Base-by-base conservation (phyloP, 108 stramenopile species). In the Fistulifera solaris region DNA sequence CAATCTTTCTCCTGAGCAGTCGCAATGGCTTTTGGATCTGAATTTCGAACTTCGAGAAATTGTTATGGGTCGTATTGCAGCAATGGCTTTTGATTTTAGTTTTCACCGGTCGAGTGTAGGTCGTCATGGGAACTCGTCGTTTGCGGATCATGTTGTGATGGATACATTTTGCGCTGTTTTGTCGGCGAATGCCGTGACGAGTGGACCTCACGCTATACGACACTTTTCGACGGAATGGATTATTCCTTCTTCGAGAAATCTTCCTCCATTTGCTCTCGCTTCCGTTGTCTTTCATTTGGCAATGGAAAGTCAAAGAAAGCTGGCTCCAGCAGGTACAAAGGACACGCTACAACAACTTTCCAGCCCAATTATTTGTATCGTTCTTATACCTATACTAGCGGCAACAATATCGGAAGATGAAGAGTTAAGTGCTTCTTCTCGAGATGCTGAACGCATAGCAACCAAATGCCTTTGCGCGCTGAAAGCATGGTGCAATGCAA, bases 1-100 rank as follows among this genome's bases (percentile, higher is more conserved):
- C 18, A 65, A 64, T 63, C 40, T 72, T 68, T 69, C 58, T 25
- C 56, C 62, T 56, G 52, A 53, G 2, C 54, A 62, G 16, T 62
- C 73, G 12, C 76, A 67, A 19, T 39, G 47, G 1, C 61, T 87
- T 41, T 62, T 81, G n/a, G 63, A 64, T 38, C 59, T 65, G 23
- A 87, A 87, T 52, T 64, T 67, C 25, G 79, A 87, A 58, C 63
- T 83, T 53, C 64, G 86, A 31, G 82, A 83, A 59, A 73, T 80
- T 45, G 70, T 83, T 54, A 81, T 83, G 75, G 86, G 86, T 31
- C 47, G 86, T 25, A 75, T 87, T 19, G 86, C 86, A 7, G 79
- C 86, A 13, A 67, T 83, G 40, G 75, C 76, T 15, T 77, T 87
- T 54, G 77, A 87, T 56, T 80, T 72, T 47, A 63, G 62, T 12